Percentiles rank a stretch among this genome's conserved stretches.
Evolutionary conservation across 352 stramenopile species (phyloP).

Genomic region (Globisporangium acanthophoron): DNA sequence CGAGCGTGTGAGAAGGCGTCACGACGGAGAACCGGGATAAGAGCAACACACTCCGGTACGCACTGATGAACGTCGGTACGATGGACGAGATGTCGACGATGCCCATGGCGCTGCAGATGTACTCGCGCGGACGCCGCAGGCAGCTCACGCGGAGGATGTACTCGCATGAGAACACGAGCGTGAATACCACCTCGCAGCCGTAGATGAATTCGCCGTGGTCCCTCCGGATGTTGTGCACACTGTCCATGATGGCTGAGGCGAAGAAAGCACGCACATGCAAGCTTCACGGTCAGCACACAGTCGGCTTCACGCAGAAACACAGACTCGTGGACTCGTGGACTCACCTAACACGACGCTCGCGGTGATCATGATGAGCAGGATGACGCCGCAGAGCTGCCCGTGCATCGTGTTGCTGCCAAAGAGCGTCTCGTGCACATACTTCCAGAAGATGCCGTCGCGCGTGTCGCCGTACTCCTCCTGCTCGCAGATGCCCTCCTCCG

Average conservation of each 20-base stretch:
- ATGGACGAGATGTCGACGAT: slow-evolving; percentile 51
- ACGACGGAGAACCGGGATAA: neutral
- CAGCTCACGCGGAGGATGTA: slow-evolving; percentile 35
- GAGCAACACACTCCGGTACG: slow-evolving; percentile 2
- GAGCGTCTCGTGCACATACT: slow-evolving; percentile 62
- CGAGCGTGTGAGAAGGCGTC: neutral
- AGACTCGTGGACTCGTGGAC: slow-evolving; percentile 4
- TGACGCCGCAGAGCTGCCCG: slow-evolving; percentile 47
- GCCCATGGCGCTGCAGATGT: slow-evolving; percentile 42
- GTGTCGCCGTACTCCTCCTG: slow-evolving; percentile 29
- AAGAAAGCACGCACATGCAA: neutral
- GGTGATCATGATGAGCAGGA: slow-evolving; percentile 67
- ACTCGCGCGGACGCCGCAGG: slow-evolving; percentile 30
- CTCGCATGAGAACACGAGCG: slow-evolving; percentile 36
- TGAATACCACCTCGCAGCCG: slow-evolving; percentile 36
- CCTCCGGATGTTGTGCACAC: slow-evolving; percentile 48
- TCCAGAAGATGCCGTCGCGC: slow-evolving; percentile 32
- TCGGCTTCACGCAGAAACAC: neutral
- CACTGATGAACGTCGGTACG: slow-evolving; percentile 40
- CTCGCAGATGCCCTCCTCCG: slow-evolving; percentile 26
- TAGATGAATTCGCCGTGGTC: slow-evolving; percentile 35
- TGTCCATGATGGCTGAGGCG: slow-evolving; percentile 52
- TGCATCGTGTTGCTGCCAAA: slow-evolving; percentile 57
- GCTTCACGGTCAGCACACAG: neutral
- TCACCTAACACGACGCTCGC: slow-evolving; percentile 61